Evolutionary conservation across 257 asterid genomes (phyloP).

Genomic region (Leonotis leonurus): DNA sequence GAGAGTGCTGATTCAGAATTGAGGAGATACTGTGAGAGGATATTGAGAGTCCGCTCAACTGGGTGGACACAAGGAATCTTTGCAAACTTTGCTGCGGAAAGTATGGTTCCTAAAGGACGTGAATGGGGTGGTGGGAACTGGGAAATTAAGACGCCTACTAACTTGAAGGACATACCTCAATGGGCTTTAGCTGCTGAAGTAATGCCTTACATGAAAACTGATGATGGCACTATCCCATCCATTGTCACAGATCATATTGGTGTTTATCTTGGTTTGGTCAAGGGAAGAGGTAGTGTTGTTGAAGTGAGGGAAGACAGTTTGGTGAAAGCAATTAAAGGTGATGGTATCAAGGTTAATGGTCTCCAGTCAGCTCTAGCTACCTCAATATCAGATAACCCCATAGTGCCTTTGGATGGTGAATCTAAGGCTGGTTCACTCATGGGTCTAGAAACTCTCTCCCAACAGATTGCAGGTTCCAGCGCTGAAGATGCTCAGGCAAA

Average conservation of each 20-base stretch:
- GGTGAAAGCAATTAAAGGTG: conserved; percentile 71
- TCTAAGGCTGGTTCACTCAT: conserved; percentile 50
- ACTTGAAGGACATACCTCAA: conserved; percentile 93
- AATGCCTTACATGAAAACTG: conserved; percentile 98
- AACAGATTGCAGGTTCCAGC: conserved; percentile 43
- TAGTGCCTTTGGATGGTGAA: conserved; percentile 35
- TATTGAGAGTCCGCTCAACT: conserved; percentile 87
- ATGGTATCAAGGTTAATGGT: conserved; percentile 50
- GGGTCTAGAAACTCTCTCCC: conserved; percentile 74
- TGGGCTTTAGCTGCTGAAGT: conserved; percentile 99
- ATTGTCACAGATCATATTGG: conserved; percentile 94
- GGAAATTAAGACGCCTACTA: conserved; percentile 90
- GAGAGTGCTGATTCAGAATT: conserved; percentile 82
- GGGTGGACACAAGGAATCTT: conserved; percentile 99
- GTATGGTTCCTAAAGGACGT: conserved; percentile 98
- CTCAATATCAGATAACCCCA: conserved; percentile 39
- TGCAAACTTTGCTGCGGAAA: conserved; percentile 98
- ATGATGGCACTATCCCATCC: conserved; percentile 94
- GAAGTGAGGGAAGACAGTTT: conserved; percentile 93
- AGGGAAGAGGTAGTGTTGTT: conserved; percentile 92
- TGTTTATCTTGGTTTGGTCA: conserved; percentile 88
- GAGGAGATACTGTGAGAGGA: conserved; percentile 94
- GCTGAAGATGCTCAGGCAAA: conserved; percentile 84
- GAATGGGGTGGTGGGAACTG: conserved; percentile 99
- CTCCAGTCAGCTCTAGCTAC: conserved; percentile 38